phyloP scores from a whole-genome alignment of 345 rosid species.

The Capsella bursapastoris region DNA sequence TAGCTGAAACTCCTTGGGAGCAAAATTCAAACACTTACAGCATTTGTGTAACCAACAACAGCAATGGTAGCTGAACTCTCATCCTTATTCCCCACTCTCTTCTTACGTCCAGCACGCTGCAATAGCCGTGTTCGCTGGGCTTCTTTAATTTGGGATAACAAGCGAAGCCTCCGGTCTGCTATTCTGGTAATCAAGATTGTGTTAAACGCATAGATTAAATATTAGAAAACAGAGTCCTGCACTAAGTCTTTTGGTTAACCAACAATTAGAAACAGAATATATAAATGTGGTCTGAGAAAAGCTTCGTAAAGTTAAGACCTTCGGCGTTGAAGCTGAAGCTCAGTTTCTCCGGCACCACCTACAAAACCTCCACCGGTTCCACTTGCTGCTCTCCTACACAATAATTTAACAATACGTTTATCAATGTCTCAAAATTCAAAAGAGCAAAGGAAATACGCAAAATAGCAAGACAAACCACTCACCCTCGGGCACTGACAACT shows the following conservation, averaged over 20 bases:
- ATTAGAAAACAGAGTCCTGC: constrained; percentile 9
- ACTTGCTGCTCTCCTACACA: constrained; percentile 85
- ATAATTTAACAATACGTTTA: constrained; percentile 16
- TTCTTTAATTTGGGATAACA: constrained; percentile 79
- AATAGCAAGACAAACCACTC: constrained; percentile 36
- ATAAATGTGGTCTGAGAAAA: constrained; percentile 3
- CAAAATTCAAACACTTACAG: constrained; percentile 60
- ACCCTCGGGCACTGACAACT: constrained; percentile 99
- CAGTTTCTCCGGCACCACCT: constrained; percentile 99
- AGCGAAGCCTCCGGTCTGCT: constrained; percentile 62
- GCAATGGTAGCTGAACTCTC: constrained; percentile 76
- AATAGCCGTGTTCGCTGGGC: constrained; percentile 81
- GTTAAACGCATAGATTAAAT: background rate
- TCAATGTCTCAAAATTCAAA: constrained; percentile 15
- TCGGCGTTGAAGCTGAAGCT: constrained; percentile 93
- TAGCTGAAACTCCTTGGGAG: constrained; percentile 7
- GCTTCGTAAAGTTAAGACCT: constrained; percentile 48
- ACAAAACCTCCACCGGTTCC: constrained; percentile 61
- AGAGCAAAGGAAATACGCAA: background rate
- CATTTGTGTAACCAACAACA: constrained; percentile 96
- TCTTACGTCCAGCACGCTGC: constrained; percentile 85
- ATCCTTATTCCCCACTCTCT: constrained; percentile 56
- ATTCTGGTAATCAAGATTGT: constrained; percentile 57
- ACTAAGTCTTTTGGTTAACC: constrained; percentile 4
- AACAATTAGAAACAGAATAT: background rate